Percentiles rank a stretch among this genome's conserved stretches.
phyloP scores from a whole-genome alignment of 2,329 filamentous ascomycete species.

The Fusarium sp. region DNA sequence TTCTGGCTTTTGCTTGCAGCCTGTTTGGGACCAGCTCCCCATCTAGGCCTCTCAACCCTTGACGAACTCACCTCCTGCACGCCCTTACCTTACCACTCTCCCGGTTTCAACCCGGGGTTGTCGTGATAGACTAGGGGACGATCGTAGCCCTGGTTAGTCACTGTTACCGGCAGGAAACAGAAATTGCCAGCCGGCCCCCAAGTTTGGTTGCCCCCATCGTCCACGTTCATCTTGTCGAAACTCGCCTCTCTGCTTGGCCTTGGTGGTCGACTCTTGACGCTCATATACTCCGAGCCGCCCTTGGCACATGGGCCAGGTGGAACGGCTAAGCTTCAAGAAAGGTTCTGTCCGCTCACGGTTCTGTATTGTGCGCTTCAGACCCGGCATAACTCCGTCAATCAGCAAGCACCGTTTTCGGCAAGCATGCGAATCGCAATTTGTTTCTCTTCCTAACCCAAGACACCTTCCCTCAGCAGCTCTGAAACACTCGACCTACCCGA shows the following conservation, averaged over 20 bases:
- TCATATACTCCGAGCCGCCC: slow-evolving; percentile 19
- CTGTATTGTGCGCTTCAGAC: slow-evolving; percentile 4
- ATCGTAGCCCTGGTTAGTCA: slow-evolving; percentile 26
- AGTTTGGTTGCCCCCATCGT: slow-evolving; percentile 19
- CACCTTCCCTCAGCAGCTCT: slow-evolving; percentile 13
- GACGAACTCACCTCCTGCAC: slow-evolving; percentile 12
- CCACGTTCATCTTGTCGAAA: slow-evolving; percentile 10
- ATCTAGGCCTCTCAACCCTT: background rate
- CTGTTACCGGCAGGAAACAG: slow-evolving; percentile 26
- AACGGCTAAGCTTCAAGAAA: slow-evolving; percentile 18
- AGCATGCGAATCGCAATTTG: slow-evolving; percentile 39
- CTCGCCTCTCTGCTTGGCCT: slow-evolving; percentile 5
- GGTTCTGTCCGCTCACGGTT: slow-evolving; percentile 10
- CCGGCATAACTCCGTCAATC: slow-evolving; percentile 6
- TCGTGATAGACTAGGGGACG: slow-evolving; percentile 21
- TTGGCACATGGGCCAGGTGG: slow-evolving; percentile 10
- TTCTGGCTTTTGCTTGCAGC: slow-evolving; percentile 1
- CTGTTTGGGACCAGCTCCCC: background rate
- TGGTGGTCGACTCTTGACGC: slow-evolving; percentile 9
- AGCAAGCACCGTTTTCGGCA: slow-evolving; percentile 23
- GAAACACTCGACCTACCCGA: slow-evolving; percentile 16
- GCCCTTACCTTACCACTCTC: slow-evolving; percentile 34
- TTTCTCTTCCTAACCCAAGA: slow-evolving; percentile 12
- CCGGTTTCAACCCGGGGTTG: slow-evolving; percentile 29
- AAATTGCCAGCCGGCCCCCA: slow-evolving; percentile 27